Evolutionary conservation across 2,329 filamentous ascomycete genomes (phyloP).

Genomic region (Fusarium incarnatum): DNA sequence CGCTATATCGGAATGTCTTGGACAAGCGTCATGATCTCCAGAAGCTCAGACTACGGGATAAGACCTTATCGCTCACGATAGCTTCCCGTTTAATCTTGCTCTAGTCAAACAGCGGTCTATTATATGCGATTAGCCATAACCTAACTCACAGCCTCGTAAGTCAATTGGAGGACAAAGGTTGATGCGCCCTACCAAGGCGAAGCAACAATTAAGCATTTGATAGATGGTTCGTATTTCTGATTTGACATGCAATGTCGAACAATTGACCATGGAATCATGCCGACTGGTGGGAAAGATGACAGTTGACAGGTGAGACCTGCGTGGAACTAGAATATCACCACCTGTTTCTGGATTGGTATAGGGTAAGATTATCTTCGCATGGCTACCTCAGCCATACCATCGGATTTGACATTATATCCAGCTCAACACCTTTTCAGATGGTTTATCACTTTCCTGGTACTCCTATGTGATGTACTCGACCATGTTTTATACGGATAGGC

Average conservation of each 20-base stretch:
- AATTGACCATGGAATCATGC: neutral
- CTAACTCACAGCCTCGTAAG: neutral
- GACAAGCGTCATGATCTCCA: constrained; percentile 4
- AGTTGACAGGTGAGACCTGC: neutral
- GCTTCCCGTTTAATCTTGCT: neutral
- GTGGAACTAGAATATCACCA: neutral
- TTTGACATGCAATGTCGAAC: too few species aligned
- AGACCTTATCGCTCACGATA: neutral
- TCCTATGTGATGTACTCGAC: neutral
- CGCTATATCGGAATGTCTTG: constrained; percentile 6
- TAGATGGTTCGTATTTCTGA: neutral
- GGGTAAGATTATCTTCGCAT: neutral
- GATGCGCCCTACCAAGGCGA: neutral
- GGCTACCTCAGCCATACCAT: too few species aligned
- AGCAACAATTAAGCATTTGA: neutral
- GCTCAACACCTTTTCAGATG: too few species aligned
- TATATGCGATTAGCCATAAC: neutral
- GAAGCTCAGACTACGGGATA: neutral
- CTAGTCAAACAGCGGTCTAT: neutral
- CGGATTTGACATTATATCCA: too few species aligned
- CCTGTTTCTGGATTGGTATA: neutral
- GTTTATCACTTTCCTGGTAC: neutral
- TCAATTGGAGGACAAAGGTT: neutral
- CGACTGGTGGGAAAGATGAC: neutral
- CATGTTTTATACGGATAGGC: accelerated